Percentiles rank a stretch among this genome's conserved stretches.
These are phyloP conservation scores for Lentinula edodes DNA, from an alignment of 768 basidiomycete species.

Conservation along the genomic window DNA sequence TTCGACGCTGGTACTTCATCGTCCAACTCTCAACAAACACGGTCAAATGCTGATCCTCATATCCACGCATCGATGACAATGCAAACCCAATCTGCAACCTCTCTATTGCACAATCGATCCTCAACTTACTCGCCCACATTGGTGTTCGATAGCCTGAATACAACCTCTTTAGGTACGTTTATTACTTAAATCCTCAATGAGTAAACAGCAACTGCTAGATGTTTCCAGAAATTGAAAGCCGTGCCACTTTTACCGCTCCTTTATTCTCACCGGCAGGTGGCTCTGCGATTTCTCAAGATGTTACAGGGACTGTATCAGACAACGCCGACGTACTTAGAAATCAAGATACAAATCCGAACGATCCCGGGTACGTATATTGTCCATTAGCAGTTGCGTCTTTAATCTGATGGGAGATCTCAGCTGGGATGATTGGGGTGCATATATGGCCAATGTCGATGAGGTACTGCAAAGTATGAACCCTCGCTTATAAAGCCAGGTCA, in stretches of 20 bases:
- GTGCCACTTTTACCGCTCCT: neutral
- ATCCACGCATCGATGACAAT: neutral
- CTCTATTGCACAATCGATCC: neutral
- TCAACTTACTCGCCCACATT: too few species aligned
- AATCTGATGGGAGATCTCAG: neutral
- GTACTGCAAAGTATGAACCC: slow-evolving; percentile 1
- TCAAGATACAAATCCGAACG: neutral
- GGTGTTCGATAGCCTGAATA: too few species aligned
- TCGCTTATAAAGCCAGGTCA: neutral
- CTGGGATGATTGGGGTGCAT: slow-evolving; percentile 5
- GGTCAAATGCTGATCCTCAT: neutral
- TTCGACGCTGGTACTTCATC: neutral
- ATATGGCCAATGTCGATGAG: slow-evolving; percentile 4
- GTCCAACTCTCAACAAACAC: neutral
- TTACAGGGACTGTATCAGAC: neutral
- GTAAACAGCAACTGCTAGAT: too few species aligned
- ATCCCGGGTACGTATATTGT: neutral
- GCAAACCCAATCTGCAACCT: neutral
- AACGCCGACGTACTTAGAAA: neutral
- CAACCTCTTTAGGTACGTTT: too few species aligned
- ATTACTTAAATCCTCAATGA: too few species aligned
- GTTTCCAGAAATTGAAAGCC: neutral
- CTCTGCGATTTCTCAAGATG: neutral
- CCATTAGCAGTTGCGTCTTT: neutral
- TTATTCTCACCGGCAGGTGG: neutral